Base-by-base conservation (phyloP, 2,329 filamentous ascomycete genomes). In the Plectosphaerella cucumerina region DNA sequence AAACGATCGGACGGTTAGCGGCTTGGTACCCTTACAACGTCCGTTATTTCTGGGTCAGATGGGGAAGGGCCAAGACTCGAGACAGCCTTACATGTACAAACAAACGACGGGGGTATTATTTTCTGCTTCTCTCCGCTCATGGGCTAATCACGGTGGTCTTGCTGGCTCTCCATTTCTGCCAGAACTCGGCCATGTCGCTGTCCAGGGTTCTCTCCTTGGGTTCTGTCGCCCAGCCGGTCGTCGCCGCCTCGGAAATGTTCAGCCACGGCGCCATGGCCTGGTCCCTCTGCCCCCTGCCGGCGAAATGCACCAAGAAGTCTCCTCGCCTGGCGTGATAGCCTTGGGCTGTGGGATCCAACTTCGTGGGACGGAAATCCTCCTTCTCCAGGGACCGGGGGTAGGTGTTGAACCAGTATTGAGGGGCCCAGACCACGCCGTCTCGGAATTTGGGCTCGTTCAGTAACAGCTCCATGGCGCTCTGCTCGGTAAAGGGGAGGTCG, bases 371-470 rank as follows among this genome's bases (percentile, higher is more conserved):
- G 26, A 31, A 31, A 48, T 34, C 21, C 50, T 31, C 11, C 10
- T 39, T 9, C n/a, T 44, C 5, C n/a, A 22, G 35, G 35, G 49
- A 37, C 47, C 39, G n/a, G 35, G 52, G 49, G 26, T 58, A 59
- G 1, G 56, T 39, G 12, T 59, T 59, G 49, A 59, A 55, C 56
- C 57, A 59, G n/a, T 37, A 34, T 31, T 59, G 57, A 10, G 57
- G 57, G 1, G 58, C 53, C 31, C 47, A 42, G 1, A 21, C 44
- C 14, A 49, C 50, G 8, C 44, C 31, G 9, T 50, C 18, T 9
- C 21, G 35, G 41, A 53, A 59, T 21, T 50, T 48, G 12, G 26
- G 15, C 39, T 57, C 51, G 21, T 45, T 33, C 8, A 58, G 48
- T 3, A 59, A 14, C 2, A 54, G 41, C 23, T 54, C 56, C 56